Base-by-base conservation (phyloP, 192 early-diverging fungal genomes). In the Coemansia furcata region DNA sequence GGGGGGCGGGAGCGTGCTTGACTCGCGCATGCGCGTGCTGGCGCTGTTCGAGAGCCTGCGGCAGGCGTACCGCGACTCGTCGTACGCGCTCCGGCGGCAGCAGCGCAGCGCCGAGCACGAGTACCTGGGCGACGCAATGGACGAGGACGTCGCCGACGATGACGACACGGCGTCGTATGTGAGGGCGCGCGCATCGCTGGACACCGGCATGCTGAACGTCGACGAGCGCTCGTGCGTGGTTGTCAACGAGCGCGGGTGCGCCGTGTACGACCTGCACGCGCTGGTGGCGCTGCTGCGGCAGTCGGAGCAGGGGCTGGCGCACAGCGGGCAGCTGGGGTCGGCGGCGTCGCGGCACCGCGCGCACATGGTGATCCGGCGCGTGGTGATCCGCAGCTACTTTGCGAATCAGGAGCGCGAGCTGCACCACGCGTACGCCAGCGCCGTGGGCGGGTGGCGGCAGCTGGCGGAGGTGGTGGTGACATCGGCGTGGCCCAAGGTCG, bases 361-460 rank as follows among this genome's bases (percentile, higher is more conserved):
- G 43, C 72, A 89, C 46, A 66, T 58, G 50, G 85, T 84, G 35
- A 87, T 94, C 62, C 76, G 79, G 32, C 78, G 76, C 14, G 78
- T 93, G 49, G 68, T 96, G 44, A 73, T 87, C 29, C 73, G 85
- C 44, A 84, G 90, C 49, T 86, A 93, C 62, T 89, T 89, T 21
- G 73, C 82, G n/a, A 98, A 97, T 66, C 86, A 88, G 52, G 72
- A 78, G 17, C 84, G 87, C 19, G 89, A 94, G 80, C 74, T 93
- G 60, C 80, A 84, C 46, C 79, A 85, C 65, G 89, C 93, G 11
- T 84, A 89, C 17, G 74, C 82, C 40, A 89, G 90, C 49, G 87
- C 87, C 21, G 80, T 93, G 60, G 82, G 88, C 42, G 88, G 91
- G 1, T 99, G 97, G 97, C 84, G 87, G 64, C 87, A 93, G 58